phyloP scores from a whole-genome alignment of 73 alveolate species.

The Diophrys appendiculata region DNA sequence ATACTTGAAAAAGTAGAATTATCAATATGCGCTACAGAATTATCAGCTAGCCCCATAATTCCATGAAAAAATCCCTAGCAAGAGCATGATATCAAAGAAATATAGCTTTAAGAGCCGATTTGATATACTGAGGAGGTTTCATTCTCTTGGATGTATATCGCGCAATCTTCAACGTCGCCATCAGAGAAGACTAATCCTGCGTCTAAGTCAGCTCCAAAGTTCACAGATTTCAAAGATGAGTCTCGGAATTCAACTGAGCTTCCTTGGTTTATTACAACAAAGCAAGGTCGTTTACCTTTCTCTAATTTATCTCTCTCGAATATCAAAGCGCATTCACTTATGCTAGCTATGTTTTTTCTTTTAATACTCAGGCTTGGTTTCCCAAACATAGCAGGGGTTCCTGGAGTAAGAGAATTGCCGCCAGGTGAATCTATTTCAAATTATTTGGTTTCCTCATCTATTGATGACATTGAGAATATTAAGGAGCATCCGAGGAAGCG shows the following conservation, averaged over 20 bases:
- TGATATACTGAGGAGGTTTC: no score
- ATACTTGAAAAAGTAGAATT: not conserved
- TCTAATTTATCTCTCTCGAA: not conserved
- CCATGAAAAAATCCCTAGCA: not conserved
- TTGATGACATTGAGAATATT: no score
- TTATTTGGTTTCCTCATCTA: no score
- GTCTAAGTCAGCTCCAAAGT: not conserved
- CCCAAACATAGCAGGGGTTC: not conserved
- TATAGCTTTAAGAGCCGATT: no score
- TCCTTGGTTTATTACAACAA: not conserved
- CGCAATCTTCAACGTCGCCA: no score
- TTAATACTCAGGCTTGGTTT: not conserved
- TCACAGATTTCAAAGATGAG: not conserved
- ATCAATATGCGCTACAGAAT: not conserved
- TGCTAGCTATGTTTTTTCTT: not conserved
- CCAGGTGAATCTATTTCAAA: no score
- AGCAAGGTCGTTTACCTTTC: not conserved
- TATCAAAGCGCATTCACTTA: not conserved
- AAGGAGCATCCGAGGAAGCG: not conserved
- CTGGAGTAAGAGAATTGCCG: not conserved
- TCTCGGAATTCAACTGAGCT: not conserved
- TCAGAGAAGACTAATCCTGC: no score
- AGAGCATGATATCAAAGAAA: not conserved
- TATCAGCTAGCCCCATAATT: not conserved
- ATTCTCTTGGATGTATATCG: no score